These are phyloP conservation scores for Apiotrichum brassicae DNA, from an alignment of 1,284 basidiomycete species.

Conservation along the genomic window DNA sequence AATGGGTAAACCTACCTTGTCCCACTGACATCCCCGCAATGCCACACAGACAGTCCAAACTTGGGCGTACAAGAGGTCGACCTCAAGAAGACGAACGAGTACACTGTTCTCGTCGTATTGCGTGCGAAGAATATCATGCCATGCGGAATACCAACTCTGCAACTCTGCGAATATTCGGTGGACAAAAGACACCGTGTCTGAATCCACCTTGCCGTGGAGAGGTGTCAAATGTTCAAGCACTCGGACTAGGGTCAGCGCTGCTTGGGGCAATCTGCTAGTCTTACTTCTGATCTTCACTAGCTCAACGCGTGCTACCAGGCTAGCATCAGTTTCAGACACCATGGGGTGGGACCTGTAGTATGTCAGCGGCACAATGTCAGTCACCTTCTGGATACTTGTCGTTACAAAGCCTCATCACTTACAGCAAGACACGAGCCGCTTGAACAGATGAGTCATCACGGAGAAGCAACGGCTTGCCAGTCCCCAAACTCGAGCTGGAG, in stretches of 20 bases:
- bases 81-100: constrained; percentile 73
- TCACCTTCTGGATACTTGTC: no score
- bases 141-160: constrained; percentile 72
- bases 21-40: constrained; percentile 81
- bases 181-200: constrained; percentile 75
- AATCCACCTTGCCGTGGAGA: constrained; percentile 76
- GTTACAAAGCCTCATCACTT: constrained; percentile 7
- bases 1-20: constrained; percentile 61
- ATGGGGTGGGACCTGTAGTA: constrained; percentile 64
- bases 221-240: constrained; percentile 82
- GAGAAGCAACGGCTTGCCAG: constrained; percentile 78
- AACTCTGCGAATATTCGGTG: constrained; percentile 70
- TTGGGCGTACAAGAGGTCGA: constrained; percentile 84
- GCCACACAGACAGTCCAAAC: constrained; percentile 90
- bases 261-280: not conserved
- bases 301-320: constrained; percentile 78
- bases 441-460: constrained; percentile 80
- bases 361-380: not conserved
- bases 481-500: constrained; percentile 76
- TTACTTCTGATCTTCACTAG: constrained; percentile 63
- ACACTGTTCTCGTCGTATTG: constrained; percentile 65
- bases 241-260: constrained; percentile 55
- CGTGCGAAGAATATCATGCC: constrained; percentile 70
- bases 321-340: constrained; percentile 76
- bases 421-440: constrained; percentile 70